phyloP scores from a whole-genome alignment of 2,329 filamentous ascomycete species.

The Lachnellula hyalina region DNA sequence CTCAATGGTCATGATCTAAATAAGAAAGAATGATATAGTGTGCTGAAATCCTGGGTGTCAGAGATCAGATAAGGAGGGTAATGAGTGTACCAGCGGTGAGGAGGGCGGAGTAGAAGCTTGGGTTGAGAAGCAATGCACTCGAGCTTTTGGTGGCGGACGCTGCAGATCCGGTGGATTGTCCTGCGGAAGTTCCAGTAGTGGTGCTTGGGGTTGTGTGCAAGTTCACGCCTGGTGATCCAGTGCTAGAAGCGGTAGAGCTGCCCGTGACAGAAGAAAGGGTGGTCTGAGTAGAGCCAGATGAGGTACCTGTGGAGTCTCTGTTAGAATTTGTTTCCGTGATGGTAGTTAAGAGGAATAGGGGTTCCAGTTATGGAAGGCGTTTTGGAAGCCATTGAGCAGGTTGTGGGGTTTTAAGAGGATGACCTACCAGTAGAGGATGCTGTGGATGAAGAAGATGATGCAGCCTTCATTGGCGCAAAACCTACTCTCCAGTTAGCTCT shows the following conservation, averaged over 20 bases:
- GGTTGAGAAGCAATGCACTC: background rate
- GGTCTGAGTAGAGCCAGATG: constrained; percentile 22
- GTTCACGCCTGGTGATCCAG: constrained; percentile 30
- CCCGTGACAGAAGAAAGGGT: background rate
- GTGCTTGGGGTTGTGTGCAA: constrained; percentile 34
- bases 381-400: background rate
- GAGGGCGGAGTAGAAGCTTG: background rate
- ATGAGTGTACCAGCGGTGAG: background rate
- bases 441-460: constrained; percentile 8
- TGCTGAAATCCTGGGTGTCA: background rate
- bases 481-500: constrained; percentile 16
- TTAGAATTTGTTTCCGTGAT: constrained; percentile 12
- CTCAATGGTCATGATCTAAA: background rate
- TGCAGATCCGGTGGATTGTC: constrained; percentile 4
- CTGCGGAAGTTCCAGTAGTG: constrained; percentile 15
- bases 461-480: constrained; percentile 16
- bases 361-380: constrained; percentile 5
- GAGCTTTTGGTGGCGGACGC: background rate
- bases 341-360: constrained; percentile 1
- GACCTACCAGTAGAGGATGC: constrained; percentile 19
- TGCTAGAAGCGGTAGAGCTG: constrained; percentile 8
- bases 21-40: background rate
- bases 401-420: constrained; percentile 1
- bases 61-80: background rate
- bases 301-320: constrained; percentile 31